A percentile compares a stretch with the other conserved stretches of the same genome.
Evolutionary conservation across 805 yeast species (phyloP).

Genomic region (Metschnikowia sp.): DNA sequence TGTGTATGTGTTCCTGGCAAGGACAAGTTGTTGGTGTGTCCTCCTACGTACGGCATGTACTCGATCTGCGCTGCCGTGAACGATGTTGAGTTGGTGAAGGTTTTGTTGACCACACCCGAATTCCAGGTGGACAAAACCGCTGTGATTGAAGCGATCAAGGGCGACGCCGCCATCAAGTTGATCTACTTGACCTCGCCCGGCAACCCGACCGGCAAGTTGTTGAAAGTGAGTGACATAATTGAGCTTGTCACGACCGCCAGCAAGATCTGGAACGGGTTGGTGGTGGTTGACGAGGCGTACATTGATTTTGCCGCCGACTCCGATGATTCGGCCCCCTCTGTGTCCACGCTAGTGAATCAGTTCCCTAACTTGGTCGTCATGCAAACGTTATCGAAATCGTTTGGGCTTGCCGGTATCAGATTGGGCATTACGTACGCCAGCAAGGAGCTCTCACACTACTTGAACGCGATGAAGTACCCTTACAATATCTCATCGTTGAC

Average conservation of each 20-base stretch:
- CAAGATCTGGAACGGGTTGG: conserved; percentile 64
- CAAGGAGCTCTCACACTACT: conserved; percentile 54
- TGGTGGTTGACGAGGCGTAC: conserved; percentile 93
- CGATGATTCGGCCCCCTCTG: conserved; percentile 47
- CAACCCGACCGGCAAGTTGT: conserved; percentile 81
- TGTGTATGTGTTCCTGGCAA: conserved; percentile 78
- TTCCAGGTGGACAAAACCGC: conserved; percentile 56
- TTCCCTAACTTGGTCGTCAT: conserved; percentile 81
- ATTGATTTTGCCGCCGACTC: conserved; percentile 60
- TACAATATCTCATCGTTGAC: conserved; percentile 87
- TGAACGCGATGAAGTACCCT: conserved; percentile 94
- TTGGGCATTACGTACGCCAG: conserved; percentile 76
- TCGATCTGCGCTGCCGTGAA: conserved; percentile 85
- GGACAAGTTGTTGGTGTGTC: conserved; percentile 81
- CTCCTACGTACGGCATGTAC: conserved; percentile 99
- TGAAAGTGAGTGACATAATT: conserved; percentile 39
- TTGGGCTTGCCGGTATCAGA: conserved; percentile 94
- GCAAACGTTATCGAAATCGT: conserved; percentile 91
- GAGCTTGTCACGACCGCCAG: conserved; percentile 46
- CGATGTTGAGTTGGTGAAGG: conserved; percentile 74
- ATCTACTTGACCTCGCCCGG: conserved; percentile 93
- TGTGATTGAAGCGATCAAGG: conserved; percentile 48
- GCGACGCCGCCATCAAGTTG: conserved; percentile 66
- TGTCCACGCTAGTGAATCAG: conserved; percentile 74
- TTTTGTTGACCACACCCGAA: conserved; percentile 56